Conservation (phyloP, 2,329 filamentous ascomycete genomes). For the Tolypocladium inflatum region DNA sequence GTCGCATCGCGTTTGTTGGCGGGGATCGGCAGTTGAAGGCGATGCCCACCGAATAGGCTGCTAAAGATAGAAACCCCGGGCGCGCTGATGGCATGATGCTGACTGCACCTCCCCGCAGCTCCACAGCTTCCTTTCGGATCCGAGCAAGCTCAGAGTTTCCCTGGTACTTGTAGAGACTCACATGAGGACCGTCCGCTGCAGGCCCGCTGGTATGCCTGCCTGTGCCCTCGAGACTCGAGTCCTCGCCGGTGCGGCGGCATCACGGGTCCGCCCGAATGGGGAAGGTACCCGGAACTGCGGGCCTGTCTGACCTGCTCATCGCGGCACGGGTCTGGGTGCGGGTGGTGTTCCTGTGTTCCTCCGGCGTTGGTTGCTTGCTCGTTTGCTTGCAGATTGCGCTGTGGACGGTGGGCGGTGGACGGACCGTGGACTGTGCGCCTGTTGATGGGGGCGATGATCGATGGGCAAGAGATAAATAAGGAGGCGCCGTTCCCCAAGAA, state of each 20-base stretch:
- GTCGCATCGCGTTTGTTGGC: background rate
- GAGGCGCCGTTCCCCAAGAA: background rate
- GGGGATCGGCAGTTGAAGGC: background rate
- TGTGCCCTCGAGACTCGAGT: background rate
- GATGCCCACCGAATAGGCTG: background rate
- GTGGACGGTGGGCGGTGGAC: too few relatives aligned
- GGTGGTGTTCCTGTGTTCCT: background rate
- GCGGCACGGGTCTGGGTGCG: background rate
- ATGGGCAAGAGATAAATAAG: background rate
- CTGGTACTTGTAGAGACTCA: background rate
- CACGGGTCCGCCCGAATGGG: background rate
- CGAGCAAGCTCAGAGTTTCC: background rate
- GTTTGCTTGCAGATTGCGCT: background rate
- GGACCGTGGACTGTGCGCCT: background rate
- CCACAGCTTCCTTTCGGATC: background rate
- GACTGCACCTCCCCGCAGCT: background rate
- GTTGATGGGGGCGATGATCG: background rate
- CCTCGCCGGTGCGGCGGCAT: background rate
- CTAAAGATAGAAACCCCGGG: background rate
- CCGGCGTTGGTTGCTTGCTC: background rate
- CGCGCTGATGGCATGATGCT: background rate
- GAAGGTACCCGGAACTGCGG: background rate
- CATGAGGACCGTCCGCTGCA: background rate
- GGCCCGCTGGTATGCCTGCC: background rate
- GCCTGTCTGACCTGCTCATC: background rate